These are phyloP conservation scores for Medicago truncatula DNA, from an alignment of 306 rosid genomes.

Conservation along the genomic window MtrunA17r5.0-ANR NC_053043.1:45533001-45533500, in stretches of 20 bases:
- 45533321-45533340: neutral
- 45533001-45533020: too few species aligned
- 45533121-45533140: too few species aligned
- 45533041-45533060: too few species aligned
- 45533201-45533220: too few species aligned
- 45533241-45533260: conserved; percentile 5
- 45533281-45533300: conserved; percentile 8
- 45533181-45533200: too few species aligned
- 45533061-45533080: too few species aligned
- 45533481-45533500: conserved; percentile 12
- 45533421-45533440: conserved; percentile 6
- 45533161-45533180: too few species aligned
- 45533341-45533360: neutral
- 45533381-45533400: neutral
- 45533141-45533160: too few species aligned
- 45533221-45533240: neutral
- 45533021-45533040: too few species aligned
- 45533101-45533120: too few species aligned
- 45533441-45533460: conserved; percentile 14
- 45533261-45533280: conserved; percentile 21
- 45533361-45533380: neutral
- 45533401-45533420: neutral
- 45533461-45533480: conserved; percentile 18
- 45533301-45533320: neutral
- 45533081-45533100: too few species aligned